Evolutionary conservation across 352 stramenopile species (phyloP).

Genomic region (Halophytophthora polymorphica): DNA sequence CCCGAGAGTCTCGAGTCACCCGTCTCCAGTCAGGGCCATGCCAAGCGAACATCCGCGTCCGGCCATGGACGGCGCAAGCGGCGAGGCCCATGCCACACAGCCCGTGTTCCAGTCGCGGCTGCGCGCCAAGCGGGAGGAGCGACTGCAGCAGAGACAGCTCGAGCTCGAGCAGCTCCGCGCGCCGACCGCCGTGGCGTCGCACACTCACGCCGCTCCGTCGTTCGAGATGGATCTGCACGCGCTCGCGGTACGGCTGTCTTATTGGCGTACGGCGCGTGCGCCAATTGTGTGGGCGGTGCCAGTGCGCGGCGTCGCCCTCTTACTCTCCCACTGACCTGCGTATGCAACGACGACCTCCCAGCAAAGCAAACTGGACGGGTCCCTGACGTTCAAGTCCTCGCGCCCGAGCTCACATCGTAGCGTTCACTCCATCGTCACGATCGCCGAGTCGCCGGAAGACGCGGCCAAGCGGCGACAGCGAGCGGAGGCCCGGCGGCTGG

Average conservation of each 20-base stretch:
- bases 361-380: conserved; percentile 1
- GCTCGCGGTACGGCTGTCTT: conserved; percentile 2
- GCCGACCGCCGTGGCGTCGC: background rate
- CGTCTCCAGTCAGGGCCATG: too few relatives aligned
- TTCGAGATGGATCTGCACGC: conserved; percentile 8
- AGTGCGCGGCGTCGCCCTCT: background rate
- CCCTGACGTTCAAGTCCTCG: conserved; percentile 1
- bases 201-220: background rate
- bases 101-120: conserved; percentile 46
- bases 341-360: background rate
- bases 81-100: background rate
- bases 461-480: conserved; percentile 34
- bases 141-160: conserved; percentile 21
- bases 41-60: background rate
- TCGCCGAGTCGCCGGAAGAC: conserved; percentile 21
- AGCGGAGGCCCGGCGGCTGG: conserved; percentile 46
- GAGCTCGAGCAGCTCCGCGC: conserved; percentile 10
- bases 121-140: conserved; percentile 60
- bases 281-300: background rate
- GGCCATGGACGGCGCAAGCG: conserved; percentile 1
- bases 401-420: conserved; percentile 1
- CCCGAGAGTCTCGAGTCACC: too few relatives aligned
- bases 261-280: background rate
- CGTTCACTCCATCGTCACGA: conserved; percentile 1
- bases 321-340: background rate